These are phyloP conservation scores for Lepidopterella palustris DNA, from an alignment of 495 filamentous ascomycete species.

Conservation along the genomic window DNA sequence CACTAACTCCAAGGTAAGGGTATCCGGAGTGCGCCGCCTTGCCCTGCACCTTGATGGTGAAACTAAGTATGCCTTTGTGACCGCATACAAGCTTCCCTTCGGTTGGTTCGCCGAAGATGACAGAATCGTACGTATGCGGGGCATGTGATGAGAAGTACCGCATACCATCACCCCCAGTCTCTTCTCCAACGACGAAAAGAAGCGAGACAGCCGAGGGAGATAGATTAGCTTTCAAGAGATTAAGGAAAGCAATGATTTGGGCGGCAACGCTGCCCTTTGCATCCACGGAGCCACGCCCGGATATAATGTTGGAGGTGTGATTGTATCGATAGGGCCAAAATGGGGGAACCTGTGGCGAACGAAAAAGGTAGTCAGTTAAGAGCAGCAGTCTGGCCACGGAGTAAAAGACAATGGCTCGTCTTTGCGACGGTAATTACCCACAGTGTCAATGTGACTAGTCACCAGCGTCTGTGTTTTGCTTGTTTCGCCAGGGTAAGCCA, in stretches of 20 bases:
- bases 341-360: slow-evolving; percentile 46
- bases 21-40: slow-evolving; percentile 86
- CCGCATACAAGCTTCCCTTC: slow-evolving; percentile 78
- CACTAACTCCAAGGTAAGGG: slow-evolving; percentile 74
- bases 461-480: slow-evolving; percentile 60
- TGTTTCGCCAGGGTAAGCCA: slow-evolving; percentile 61
- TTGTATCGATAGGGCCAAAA: slow-evolving; percentile 58
- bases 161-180: slow-evolving; percentile 82
- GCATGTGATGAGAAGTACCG: slow-evolving; percentile 45
- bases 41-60: slow-evolving; percentile 59
- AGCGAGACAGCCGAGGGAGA: slow-evolving; percentile 50
- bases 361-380: neutral
- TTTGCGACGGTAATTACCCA: slow-evolving; percentile 3
- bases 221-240: slow-evolving; percentile 39
- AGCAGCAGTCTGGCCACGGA: neutral
- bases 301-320: slow-evolving; percentile 39
- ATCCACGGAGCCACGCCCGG: slow-evolving; percentile 80
- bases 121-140: slow-evolving; percentile 51
- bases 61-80: slow-evolving; percentile 74
- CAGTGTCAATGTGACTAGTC: slow-evolving; percentile 64
- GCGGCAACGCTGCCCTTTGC: slow-evolving; percentile 82
- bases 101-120: slow-evolving; percentile 91
- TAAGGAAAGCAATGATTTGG: slow-evolving; percentile 61
- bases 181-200: slow-evolving; percentile 87
- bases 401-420: neutral